Percentiles rank a stretch among this genome's conserved stretches.
Conservation (phyloP, 2,329 filamentous ascomycete genomes). For the Talaromyces albobiverticillius region DNA sequence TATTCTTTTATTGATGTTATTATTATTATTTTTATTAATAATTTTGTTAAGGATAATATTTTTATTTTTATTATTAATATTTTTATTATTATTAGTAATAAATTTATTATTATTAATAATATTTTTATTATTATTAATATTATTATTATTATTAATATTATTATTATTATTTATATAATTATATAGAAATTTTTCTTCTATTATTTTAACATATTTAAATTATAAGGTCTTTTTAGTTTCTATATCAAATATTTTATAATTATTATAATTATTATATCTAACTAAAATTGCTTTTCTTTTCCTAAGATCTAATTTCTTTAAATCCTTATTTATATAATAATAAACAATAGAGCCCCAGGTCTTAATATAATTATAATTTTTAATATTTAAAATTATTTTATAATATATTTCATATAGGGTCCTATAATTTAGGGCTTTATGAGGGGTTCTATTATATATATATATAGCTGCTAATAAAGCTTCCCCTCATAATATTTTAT, state of each 20-base stretch:
- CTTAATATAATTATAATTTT: not conserved
- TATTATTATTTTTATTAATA: not conserved
- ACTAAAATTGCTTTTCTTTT: not conserved
- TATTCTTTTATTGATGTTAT: too few relatives aligned
- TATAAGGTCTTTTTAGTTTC: not conserved
- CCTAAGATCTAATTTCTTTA: not conserved
- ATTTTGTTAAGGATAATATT: too few relatives aligned
- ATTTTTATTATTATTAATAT: not conserved
- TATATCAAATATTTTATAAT: conserved; percentile 1
- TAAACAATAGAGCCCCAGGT: not conserved
- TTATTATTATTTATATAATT: not conserved
- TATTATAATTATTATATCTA: not conserved
- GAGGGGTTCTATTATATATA: conserved; percentile 1
- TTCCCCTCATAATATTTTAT: not conserved
- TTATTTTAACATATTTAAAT: not conserved
- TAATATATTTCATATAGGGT: not conserved
- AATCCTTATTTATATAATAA: not conserved
- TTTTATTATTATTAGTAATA: not conserved
- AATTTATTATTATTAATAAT: not conserved
- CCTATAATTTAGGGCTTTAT: not conserved
- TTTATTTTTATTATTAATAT: not conserved
- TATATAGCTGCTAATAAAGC: not conserved
- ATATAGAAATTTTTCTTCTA: not conserved
- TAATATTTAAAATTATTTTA: not conserved
- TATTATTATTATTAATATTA: not conserved